phyloP scores from a whole-genome alignment of 371 early-diverging fungal genomes.

The Mortierella sp. region DNA sequence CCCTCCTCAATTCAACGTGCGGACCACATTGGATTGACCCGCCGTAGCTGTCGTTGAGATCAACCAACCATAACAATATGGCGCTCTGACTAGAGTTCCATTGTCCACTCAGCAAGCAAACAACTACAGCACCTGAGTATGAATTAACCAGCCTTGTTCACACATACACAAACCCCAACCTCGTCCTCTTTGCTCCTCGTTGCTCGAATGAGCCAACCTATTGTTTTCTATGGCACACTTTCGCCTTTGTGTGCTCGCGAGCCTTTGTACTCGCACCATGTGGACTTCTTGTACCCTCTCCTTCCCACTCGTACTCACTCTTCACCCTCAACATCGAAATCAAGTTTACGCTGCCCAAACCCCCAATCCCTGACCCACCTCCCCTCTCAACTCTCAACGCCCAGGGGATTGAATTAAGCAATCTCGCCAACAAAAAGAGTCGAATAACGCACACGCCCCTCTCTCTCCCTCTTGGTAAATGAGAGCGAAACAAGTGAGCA shows the following conservation, averaged over 20 bases:
- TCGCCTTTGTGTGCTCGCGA: neutral
- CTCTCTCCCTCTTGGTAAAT: neutral
- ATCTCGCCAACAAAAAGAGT: neutral
- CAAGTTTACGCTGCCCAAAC: neutral
- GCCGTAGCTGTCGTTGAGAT: no score
- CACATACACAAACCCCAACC: no score
- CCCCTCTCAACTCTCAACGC: neutral
- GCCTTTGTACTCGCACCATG: neutral
- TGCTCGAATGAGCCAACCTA: neutral
- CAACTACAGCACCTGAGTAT: no score
- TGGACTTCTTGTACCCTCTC: neutral
- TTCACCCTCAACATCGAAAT: neutral
- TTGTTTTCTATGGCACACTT: neutral
- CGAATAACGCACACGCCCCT: conserved; percentile 1
- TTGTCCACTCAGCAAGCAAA: no score
- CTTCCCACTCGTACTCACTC: neutral
- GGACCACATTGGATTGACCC: no score
- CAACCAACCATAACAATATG: no score
- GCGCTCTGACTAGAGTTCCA: no score
- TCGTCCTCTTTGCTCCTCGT: no score
- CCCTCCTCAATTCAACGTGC: no score
- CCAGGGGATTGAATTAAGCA: no score
- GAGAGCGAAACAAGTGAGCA: conserved; percentile 3
- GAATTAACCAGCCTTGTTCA: no score
- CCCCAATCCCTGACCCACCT: no score